These are phyloP conservation scores for Fusarium nurragi DNA, from an alignment of 2,329 filamentous ascomycete species.

Conservation along the genomic window DNA sequence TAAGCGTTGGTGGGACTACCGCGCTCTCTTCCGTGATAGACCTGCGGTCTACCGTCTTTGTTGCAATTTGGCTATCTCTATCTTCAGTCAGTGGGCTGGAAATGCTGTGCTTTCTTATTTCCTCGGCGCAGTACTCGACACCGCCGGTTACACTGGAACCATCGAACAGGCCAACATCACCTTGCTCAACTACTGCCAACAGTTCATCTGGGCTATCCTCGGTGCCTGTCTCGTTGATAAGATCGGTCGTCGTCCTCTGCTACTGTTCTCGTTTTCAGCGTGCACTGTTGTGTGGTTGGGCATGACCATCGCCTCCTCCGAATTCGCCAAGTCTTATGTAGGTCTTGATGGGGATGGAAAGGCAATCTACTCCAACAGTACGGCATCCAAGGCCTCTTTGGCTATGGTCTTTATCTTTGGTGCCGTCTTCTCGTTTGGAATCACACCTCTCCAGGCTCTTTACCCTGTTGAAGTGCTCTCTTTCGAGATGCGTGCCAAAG, in stretches of 20 bases:
- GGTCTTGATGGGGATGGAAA: neutral
- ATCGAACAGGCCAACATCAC: neutral
- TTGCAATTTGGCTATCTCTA: neutral
- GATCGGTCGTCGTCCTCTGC: neutral
- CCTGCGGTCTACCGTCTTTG: neutral
- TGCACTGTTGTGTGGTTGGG: neutral
- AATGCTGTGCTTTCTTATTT: neutral
- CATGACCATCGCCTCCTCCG: neutral
- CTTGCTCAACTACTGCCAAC: neutral
- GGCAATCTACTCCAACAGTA: neutral
- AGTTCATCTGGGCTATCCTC: neutral
- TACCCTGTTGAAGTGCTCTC: constrained; percentile 62
- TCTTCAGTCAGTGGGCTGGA: neutral
- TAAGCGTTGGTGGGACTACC: constrained; percentile 1
- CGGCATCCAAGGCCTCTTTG: neutral
- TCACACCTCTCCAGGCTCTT: constrained; percentile 38
- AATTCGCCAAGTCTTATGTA: neutral
- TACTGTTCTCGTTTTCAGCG: neutral
- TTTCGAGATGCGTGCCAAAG: constrained; percentile 63
- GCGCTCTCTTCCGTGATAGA: neutral
- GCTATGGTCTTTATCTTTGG: neutral
- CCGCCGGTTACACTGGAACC: neutral
- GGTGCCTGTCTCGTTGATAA: neutral
- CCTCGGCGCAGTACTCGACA: neutral
- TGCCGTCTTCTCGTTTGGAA: neutral